Conservation (phyloP, 202 grass and related monocot genomes). For the Miscanthus sacchariflorus region DNA sequence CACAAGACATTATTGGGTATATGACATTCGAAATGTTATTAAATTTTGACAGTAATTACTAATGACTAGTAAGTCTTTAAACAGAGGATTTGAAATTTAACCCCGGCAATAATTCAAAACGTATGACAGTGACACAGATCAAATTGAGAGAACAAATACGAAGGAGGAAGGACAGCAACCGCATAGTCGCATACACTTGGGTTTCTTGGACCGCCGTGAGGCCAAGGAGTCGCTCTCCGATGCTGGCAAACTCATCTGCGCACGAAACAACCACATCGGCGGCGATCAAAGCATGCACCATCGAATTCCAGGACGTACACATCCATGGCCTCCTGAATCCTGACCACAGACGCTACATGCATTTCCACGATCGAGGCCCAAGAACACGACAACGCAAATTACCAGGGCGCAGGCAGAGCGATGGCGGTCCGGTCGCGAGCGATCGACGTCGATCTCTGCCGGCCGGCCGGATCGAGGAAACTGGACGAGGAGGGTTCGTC, state of each 20-base stretch:
- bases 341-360: not conserved
- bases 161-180: no score
- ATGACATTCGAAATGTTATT: not conserved
- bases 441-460: not conserved
- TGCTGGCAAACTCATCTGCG: conserved; percentile 51
- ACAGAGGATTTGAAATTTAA: not conserved
- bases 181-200: conserved; percentile 38
- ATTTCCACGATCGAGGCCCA: not conserved
- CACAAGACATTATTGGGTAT: not conserved
- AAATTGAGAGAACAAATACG: not conserved
- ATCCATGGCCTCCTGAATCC: not conserved
- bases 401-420: not conserved
- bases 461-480: not conserved
- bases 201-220: conserved; percentile 58
- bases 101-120: not conserved
- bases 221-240: conserved; percentile 50
- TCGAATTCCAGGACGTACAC: not conserved
- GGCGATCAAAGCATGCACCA: not conserved
- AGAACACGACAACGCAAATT: not conserved
- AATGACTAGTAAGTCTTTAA: not conserved
- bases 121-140: not conserved
- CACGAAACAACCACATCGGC: not conserved
- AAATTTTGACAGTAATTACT: not conserved
- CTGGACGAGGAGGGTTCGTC: no score
- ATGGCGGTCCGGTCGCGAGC: not conserved